phyloP scores from a whole-genome alignment of 352 stramenopile genomes.

The Pythium scleroteichum region DNA sequence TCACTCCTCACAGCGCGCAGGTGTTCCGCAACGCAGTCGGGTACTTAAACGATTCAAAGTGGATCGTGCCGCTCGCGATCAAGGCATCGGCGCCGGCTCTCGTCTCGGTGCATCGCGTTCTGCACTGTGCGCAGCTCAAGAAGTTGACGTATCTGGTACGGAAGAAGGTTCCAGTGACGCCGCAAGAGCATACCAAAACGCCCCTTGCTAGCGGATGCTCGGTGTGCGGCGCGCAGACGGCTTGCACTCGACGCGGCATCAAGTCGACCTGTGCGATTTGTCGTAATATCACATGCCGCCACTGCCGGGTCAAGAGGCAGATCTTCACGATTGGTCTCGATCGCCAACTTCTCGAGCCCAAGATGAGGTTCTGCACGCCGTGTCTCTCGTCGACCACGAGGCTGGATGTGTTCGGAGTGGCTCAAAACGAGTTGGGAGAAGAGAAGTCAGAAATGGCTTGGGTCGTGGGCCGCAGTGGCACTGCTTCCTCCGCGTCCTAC shows the following conservation, averaged over 20 bases:
- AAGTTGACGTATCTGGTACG: slow-evolving; percentile 50
- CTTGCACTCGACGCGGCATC: background rate
- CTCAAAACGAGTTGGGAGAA: background rate
- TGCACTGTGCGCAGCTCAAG: slow-evolving; percentile 53
- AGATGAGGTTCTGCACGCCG: slow-evolving; percentile 10
- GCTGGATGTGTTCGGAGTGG: background rate
- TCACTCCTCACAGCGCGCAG: background rate
- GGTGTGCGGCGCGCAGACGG: slow-evolving; percentile 2
- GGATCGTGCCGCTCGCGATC: slow-evolving; percentile 34
- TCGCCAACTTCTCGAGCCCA: background rate
- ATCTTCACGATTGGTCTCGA: background rate
- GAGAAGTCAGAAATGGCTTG: background rate
- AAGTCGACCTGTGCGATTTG: slow-evolving; percentile 13
- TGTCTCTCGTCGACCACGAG: background rate
- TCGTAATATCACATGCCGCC: slow-evolving; percentile 1
- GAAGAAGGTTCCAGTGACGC: background rate
- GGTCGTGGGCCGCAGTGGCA: too few species aligned
- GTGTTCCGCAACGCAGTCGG: background rate
- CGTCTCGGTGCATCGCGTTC: slow-evolving; percentile 29
- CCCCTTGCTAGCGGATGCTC: background rate
- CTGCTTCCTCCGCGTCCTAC: background rate
- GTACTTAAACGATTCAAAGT: slow-evolving; percentile 6
- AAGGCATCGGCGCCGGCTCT: slow-evolving; percentile 40
- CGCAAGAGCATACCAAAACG: background rate
- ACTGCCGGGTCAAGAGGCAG: slow-evolving; percentile 5